A percentile compares a stretch with the other conserved stretches of the same genome.
These are phyloP conservation scores for Lactarius psammicola DNA, from an alignment of 768 basidiomycete species.

Conservation along the genomic window DNA sequence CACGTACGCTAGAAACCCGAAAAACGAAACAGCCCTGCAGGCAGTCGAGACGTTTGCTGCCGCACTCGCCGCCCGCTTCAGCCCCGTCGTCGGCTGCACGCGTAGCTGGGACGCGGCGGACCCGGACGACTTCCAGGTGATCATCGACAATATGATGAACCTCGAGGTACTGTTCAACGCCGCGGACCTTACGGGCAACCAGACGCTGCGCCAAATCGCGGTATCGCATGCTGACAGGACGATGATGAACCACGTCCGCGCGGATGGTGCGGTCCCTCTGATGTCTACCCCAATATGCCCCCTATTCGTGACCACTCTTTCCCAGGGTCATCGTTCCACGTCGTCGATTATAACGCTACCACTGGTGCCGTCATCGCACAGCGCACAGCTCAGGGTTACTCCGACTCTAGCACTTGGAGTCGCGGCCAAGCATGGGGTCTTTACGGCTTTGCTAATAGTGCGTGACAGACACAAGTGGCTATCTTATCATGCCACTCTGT, in stretches of 20 bases:
- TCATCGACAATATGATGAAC: conserved; percentile 83
- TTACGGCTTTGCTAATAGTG: conserved; percentile 68
- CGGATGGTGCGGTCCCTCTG: conserved; percentile 47
- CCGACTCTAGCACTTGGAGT: conserved; percentile 67
- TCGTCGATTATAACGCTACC: conserved; percentile 64
- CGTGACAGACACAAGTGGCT: conserved; percentile 30
- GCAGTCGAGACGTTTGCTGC: conserved; percentile 58
- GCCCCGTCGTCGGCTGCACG: conserved; percentile 60
- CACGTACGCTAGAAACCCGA: conserved; percentile 47
- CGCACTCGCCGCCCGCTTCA: conserved; percentile 57
- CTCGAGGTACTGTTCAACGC: conserved; percentile 43
- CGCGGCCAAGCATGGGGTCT: conserved; percentile 73
- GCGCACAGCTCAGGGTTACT: conserved; percentile 60
- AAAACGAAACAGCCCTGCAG: conserved; percentile 53
- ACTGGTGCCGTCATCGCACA: conserved; percentile 59
- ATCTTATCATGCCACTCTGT: conserved; percentile 1
- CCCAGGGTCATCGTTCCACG: conserved; percentile 44
- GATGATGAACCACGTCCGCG: conserved; percentile 61
- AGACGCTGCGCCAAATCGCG: conserved; percentile 58
- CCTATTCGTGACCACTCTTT: background rate
- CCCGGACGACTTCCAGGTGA: conserved; percentile 63
- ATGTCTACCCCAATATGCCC: background rate
- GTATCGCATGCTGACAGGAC: conserved; percentile 65
- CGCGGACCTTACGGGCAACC: conserved; percentile 56
- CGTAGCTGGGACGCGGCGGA: conserved; percentile 64